Base-by-base conservation (phyloP, 2,329 filamentous ascomycete species). In the Talaromyces marneffei region DNA sequence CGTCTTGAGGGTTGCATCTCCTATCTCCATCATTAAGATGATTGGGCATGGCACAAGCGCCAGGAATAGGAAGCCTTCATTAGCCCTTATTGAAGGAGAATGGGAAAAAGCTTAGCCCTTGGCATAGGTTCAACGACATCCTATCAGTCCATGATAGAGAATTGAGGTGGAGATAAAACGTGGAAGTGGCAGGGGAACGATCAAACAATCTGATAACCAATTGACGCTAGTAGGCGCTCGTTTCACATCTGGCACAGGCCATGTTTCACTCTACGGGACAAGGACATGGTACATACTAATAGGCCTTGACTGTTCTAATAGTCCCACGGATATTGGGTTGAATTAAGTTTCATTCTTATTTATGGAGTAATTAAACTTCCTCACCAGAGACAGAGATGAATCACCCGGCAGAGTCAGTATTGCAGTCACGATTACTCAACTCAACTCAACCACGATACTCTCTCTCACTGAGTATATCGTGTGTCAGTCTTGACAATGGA, bases 201-300 rank as follows among this genome's bases (percentile, higher is more conserved):
- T 54, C 52, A 39, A 54, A 37, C 31, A 39, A 54, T 54, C 52
- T 54, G 52, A 54, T 40, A 40, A 20, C 23, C 25, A 20, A 33
- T 25, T 27, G 52, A 29, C 52, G 52, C 52, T 55, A 55, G 52
- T 55, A 58, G 31, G 42, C 42, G 56, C 56, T 44, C 33, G 56
- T 58, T 58, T 58, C 56, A 58, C 18, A 48, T 58, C 56, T 50
- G 55, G 55, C 55, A 58, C 55, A 35, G 55, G 18, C 29, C 39
- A 35, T 35, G 56, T 58, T 58, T 58, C 56, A 42, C 33, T 37
- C 40, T 35, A 14, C 8, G 4, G 25, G 44, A 48, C 44, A 29
- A 8, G 53, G 33, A 55, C 46, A 52, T 33, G 46, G 46, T 31
- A 31, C 31, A 52, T n/a, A n/a, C n/a, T n/a, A n/a, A n/a, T 33